These are phyloP conservation scores for Botrytis pseudocinerea DNA, from an alignment of 2,329 filamentous ascomycete genomes.

Conservation along the genomic window DNA sequence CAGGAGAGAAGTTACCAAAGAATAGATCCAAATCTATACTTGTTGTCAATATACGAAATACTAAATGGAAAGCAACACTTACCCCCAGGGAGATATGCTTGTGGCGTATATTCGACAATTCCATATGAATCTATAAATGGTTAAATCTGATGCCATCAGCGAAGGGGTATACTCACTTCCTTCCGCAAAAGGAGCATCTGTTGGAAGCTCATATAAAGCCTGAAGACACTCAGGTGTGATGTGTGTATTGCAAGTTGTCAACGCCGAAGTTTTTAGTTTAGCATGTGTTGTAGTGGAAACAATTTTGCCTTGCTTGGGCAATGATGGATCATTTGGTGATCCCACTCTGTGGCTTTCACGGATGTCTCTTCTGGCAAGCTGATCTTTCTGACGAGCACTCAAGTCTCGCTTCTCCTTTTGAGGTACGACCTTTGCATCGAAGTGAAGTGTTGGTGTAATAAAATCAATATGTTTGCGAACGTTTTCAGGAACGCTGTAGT, in stretches of 20 bases:
- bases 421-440: conserved; percentile 24
- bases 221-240: conserved; percentile 58
- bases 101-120: conserved; percentile 50
- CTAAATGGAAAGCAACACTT: not conserved
- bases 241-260: conserved; percentile 48
- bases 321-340: conserved; percentile 38
- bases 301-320: conserved; percentile 39
- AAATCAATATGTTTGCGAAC: conserved; percentile 26
- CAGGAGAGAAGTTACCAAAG: conserved; percentile 47
- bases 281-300: not conserved
- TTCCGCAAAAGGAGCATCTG: conserved; percentile 38
- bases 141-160: not conserved
- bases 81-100: conserved; percentile 52
- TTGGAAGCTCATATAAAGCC: conserved; percentile 50
- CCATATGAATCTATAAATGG: conserved; percentile 47
- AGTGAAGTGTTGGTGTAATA: conserved; percentile 27
- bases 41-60: not conserved
- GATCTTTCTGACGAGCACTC: conserved; percentile 2
- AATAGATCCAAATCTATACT: conserved; percentile 47
- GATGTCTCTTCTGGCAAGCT: conserved; percentile 35
- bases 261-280: not conserved
- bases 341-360: conserved; percentile 46
- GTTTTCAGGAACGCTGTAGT: conserved; percentile 25
- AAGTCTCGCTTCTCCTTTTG: conserved; percentile 20
- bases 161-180: conserved; percentile 22